Evolutionary conservation across 192 early-diverging fungal species (phyloP), one percentile per base, ranked within the genome.

Genomic region (Pilaira anomala): DNA sequence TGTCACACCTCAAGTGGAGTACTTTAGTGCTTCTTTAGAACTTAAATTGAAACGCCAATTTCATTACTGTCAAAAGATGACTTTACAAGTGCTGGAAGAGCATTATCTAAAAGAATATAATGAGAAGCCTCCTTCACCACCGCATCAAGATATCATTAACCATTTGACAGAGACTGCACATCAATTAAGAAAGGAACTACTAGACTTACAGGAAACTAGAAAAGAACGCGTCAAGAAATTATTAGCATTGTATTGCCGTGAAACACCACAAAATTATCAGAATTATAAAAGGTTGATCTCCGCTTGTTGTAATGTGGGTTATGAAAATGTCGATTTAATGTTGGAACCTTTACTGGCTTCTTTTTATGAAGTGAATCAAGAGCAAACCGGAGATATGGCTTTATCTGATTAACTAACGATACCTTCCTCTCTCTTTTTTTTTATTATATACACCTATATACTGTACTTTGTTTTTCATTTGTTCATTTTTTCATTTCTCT

Each of bases 261-360:
- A 45, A 21, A 73, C 76, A 11, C 68, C 71, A 16, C 68, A 78
- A 41, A 70, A 77, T 13, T 80, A 84, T 36, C 71, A 86, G 7
- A 72, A 81, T 29, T 91, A 87, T 73, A 86, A 86, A 60, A 73
- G 78, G 1, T 71, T 91, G 26, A 87, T 91, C 55, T 78, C 84
- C 3, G 67, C 78, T 36, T 87, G 87, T 56, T 88, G 86, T 61
- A 76, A 80, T 33, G 82, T 91, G 8, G 67, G 71, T 44, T 69
- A 87, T 42, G 81, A 87, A 18, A 75, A 82, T 48, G 85, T 91
- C 0, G 84, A 85, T 65, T 67, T 69, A 25, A 66, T 89, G 52
- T 60, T 91, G 9, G 66, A 61, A 4, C 82, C 85, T 13, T 60
- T 91, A 41, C 44, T 88, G 42, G 71, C 67, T 18, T 85, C 89